phyloP scores from a whole-genome alignment of 306 rosid genomes.

The Vigna unguiculata region DNA sequence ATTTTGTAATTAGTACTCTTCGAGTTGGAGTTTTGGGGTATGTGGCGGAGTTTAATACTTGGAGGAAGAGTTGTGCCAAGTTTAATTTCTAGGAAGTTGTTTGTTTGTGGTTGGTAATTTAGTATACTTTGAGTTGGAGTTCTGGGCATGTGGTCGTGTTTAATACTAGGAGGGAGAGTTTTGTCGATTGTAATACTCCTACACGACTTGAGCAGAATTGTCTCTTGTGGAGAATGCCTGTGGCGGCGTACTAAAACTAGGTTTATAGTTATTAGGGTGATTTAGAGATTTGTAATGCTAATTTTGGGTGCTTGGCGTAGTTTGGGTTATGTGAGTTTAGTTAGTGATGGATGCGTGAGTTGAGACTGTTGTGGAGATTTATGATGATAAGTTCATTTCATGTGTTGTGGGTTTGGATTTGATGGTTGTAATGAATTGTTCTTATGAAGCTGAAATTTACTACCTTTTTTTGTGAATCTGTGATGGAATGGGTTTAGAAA shows the following conservation, averaged over 20 bases:
- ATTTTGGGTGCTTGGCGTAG: slow-evolving; percentile 20
- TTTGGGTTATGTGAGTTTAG: slow-evolving; percentile 14
- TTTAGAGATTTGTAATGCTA: slow-evolving; percentile 2
- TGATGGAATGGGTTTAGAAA: background rate
- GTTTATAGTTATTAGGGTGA: background rate
- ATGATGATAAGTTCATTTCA: slow-evolving; percentile 6
- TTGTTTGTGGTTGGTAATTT: slow-evolving; percentile 12
- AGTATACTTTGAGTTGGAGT: background rate
- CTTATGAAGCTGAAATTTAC: background rate
- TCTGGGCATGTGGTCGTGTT: background rate
- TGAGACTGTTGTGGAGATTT: slow-evolving; percentile 22
- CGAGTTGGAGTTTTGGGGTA: background rate
- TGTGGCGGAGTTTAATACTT: background rate
- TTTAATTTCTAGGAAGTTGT: background rate
- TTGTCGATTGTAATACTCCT: background rate
- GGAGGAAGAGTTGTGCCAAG: background rate
- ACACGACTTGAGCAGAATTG: background rate
- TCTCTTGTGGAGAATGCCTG: background rate
- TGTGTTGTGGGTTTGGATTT: slow-evolving; percentile 14
- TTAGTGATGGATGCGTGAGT: slow-evolving; percentile 29
- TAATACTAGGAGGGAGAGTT: background rate
- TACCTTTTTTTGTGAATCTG: background rate
- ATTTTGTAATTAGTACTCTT: background rate
- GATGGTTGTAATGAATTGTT: background rate
- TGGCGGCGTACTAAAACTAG: background rate